Conservation (phyloP, 768 basidiomycete genomes). For the Suillus brevipes region DNA sequence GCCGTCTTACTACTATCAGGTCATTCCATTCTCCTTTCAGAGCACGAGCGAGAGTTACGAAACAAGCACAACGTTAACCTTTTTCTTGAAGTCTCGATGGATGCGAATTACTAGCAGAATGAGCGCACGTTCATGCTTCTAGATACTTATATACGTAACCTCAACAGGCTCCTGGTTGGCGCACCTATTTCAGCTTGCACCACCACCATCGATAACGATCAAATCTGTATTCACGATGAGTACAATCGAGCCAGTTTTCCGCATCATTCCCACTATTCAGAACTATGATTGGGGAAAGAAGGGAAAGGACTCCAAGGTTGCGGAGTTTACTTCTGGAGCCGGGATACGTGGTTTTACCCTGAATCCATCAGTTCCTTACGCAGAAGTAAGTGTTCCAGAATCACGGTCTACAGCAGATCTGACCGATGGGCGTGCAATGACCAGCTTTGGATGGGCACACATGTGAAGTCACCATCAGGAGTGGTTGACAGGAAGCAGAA, state of each 20-base stretch:
- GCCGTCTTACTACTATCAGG: not conserved
- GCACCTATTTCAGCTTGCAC: not conserved
- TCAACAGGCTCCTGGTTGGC: not conserved
- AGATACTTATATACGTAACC: slow-evolving; percentile 1
- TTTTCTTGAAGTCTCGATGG: not conserved
- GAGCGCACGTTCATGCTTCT: not conserved
- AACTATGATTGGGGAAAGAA: slow-evolving; percentile 95
- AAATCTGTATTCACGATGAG: slow-evolving; percentile 21
- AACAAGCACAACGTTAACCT: not conserved
- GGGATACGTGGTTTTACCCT: slow-evolving; percentile 64
- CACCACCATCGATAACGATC: slow-evolving; percentile 11
- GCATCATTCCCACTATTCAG: slow-evolving; percentile 80
- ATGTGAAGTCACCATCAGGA: slow-evolving; percentile 69
- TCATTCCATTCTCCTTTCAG: not conserved
- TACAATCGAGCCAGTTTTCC: slow-evolving; percentile 56
- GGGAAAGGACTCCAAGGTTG: slow-evolving; percentile 81
- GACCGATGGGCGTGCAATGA: not conserved
- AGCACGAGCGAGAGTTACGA: not conserved
- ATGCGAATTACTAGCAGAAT: not conserved
- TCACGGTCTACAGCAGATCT: slow-evolving; percentile 10
- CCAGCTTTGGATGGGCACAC: slow-evolving; percentile 99
- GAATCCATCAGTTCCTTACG: slow-evolving; percentile 78
- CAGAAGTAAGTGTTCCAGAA: slow-evolving; percentile 67
- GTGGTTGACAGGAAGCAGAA: slow-evolving; percentile 46
- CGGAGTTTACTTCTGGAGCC: slow-evolving; percentile 70